Evolutionary conservation across 2,329 filamentous ascomycete genomes (phyloP).

Genomic region (Fonsecaea multimorphosa): DNA sequence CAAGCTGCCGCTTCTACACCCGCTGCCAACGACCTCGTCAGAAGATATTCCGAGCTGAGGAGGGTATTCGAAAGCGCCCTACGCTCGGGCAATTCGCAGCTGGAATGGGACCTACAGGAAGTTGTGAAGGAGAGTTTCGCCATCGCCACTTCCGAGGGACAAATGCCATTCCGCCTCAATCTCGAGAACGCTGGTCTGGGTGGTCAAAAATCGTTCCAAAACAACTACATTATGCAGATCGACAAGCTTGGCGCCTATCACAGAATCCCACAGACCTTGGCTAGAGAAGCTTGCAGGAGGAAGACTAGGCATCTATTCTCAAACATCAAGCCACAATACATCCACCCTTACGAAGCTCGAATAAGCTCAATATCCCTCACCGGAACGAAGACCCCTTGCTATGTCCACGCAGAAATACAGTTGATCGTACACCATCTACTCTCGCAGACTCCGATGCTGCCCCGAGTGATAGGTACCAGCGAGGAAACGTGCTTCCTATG

Average conservation of each 20-base stretch:
- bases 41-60: background rate
- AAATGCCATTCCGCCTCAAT: constrained; percentile 15
- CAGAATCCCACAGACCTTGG: constrained; percentile 27
- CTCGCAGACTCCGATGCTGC: constrained; percentile 5
- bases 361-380: constrained; percentile 13
- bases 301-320: constrained; percentile 17
- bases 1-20: constrained; percentile 4
- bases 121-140: background rate
- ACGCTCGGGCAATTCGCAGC: background rate
- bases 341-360: constrained; percentile 21
- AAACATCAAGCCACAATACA: constrained; percentile 3
- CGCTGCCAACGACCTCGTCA: background rate
- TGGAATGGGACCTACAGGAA: background rate
- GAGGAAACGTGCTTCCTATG: constrained; percentile 40
- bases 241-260: constrained; percentile 37
- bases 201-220: constrained; percentile 28
- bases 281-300: constrained; percentile 16
- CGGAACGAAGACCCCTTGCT: constrained; percentile 19
- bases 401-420: constrained; percentile 40
- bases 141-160: constrained; percentile 6
- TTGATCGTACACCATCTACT: constrained; percentile 33
- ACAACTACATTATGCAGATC: constrained; percentile 31
- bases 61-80: background rate
- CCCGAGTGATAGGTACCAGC: constrained; percentile 36
- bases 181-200: constrained; percentile 17